Conservation (phyloP, 495 filamentous ascomycete species). For the Penicillium pancosmium region DNA sequence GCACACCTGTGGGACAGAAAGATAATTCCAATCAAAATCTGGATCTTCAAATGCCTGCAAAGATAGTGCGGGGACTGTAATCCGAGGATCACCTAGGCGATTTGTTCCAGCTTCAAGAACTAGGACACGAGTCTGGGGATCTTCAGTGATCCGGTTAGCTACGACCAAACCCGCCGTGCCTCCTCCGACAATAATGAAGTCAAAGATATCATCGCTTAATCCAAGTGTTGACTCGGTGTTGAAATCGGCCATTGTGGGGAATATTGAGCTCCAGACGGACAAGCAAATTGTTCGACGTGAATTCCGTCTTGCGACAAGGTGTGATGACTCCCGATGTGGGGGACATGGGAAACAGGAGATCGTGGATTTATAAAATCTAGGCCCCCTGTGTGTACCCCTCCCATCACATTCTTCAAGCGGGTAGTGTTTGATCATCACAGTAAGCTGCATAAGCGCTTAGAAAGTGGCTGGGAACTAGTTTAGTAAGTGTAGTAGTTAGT, state of each 20-base stretch:
- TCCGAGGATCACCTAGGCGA: constrained; percentile 40
- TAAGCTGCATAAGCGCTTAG: no score
- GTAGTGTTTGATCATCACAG: no score
- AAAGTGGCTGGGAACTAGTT: no score
- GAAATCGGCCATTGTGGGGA: neutral
- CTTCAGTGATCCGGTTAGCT: constrained; percentile 51
- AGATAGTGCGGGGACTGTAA: constrained; percentile 45
- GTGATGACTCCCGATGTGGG: neutral
- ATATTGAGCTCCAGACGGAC: no score
- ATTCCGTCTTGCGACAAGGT: no score
- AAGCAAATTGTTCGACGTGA: no score
- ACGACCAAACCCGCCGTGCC: constrained; percentile 53
- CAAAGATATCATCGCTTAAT: constrained; percentile 9
- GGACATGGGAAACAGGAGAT: no score
- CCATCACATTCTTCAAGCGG: no score
- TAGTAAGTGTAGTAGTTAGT: no score
- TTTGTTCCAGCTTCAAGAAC: constrained; percentile 58
- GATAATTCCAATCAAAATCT: constrained; percentile 58
- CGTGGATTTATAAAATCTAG: no score
- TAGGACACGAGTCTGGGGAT: constrained; percentile 42
- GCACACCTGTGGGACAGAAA: constrained; percentile 50
- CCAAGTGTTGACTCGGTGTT: constrained; percentile 15
- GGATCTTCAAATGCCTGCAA: constrained; percentile 42
- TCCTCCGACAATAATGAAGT: constrained; percentile 33
- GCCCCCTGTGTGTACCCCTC: no score